Percentiles rank a stretch among this genome's conserved stretches.
These are phyloP conservation scores for Pseudogymnoascus pannorum DNA, from an alignment of 2,329 filamentous ascomycete species.

Conservation along the genomic window DNA sequence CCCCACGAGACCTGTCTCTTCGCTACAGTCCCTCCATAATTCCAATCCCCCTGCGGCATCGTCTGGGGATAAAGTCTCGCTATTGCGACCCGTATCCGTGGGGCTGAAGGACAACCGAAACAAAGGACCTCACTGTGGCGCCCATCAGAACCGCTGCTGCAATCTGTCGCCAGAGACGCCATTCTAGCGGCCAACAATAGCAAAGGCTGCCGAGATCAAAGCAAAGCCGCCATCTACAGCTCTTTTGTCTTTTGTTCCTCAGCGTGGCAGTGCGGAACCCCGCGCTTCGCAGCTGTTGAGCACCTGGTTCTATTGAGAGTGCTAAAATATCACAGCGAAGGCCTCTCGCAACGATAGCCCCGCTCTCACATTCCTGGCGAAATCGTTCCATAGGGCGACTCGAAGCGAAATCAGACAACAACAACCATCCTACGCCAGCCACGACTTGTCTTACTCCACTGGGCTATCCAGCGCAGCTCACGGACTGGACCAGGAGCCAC, in stretches of 20 bases:
- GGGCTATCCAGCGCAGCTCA: background rate
- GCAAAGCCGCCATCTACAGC: background rate
- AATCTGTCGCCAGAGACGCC: constrained; percentile 1
- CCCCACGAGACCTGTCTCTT: constrained; percentile 1
- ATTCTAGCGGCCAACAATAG: background rate
- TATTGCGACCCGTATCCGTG: background rate
- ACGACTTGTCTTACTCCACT: constrained; percentile 3
- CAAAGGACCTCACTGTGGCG: background rate
- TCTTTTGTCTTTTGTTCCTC: background rate
- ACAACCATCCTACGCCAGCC: constrained; percentile 1
- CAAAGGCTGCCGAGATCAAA: background rate
- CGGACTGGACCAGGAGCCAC: constrained; percentile 1
- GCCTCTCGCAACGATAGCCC: constrained; percentile 5
- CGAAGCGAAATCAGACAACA: constrained; percentile 4
- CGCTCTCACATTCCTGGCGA: constrained; percentile 3
- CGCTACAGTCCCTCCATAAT: background rate
- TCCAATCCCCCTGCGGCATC: background rate
- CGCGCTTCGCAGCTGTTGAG: background rate
- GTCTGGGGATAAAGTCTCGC: background rate
- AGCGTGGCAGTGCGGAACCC: background rate
- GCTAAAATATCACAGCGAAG: background rate
- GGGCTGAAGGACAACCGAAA: background rate
- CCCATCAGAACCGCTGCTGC: background rate
- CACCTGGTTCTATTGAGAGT: background rate
- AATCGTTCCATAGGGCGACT: background rate